Evolutionary conservation across 169 alveolate species (phyloP).

Genomic region (Theileria equi): DNA sequence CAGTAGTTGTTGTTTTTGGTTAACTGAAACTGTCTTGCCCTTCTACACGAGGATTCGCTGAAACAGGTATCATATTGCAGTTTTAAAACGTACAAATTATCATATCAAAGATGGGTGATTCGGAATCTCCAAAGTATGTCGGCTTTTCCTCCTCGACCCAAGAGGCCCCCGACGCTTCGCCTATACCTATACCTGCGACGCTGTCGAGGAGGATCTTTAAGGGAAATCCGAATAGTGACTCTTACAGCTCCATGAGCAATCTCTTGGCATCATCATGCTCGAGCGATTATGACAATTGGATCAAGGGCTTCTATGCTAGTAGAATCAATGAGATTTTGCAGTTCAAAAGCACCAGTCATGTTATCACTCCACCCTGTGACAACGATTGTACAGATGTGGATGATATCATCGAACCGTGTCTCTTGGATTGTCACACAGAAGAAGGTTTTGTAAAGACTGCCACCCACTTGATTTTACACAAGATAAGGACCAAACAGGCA

Average conservation of each 20-base stretch:
- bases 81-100: no score
- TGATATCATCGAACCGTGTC: conserved; percentile 59
- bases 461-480: conserved; percentile 50
- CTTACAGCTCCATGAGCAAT: conserved; percentile 42
- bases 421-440: conserved; percentile 65
- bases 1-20: no score
- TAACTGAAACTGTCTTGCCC: no score
- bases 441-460: conserved; percentile 65
- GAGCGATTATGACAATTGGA: conserved; percentile 50
- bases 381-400: conserved; percentile 16
- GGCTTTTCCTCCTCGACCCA: no score
- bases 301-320: conserved; percentile 47
- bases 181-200: conserved; percentile 21
- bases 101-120: no score
- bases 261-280: conserved; percentile 17
- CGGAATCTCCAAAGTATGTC: no score
- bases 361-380: background rate
- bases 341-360: conserved; percentile 32
- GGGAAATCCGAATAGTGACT: conserved; percentile 10
- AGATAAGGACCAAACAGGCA: conserved; percentile 47
- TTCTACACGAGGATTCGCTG: no score
- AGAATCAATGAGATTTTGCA: conserved; percentile 49
- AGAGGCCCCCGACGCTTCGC: no score
- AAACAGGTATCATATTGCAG: no score
- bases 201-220: conserved; percentile 9